Base-by-base conservation (phyloP, 768 basidiomycete genomes). In the Pleurotus cornucopiae region DNA sequence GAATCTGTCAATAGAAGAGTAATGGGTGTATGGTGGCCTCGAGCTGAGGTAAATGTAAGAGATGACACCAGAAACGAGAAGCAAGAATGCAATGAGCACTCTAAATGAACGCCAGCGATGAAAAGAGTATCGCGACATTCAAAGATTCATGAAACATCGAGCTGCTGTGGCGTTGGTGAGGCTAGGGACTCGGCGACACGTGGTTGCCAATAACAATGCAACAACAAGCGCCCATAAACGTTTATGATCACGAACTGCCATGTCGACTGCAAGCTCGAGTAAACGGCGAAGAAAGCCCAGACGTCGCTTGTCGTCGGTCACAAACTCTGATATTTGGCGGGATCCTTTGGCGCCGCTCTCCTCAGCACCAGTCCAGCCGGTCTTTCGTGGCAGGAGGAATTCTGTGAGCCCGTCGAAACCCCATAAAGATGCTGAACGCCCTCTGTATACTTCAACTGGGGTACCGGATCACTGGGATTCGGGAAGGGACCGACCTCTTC, bases 11-110 rank as follows among this genome's bases (percentile, higher is more conserved):
- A 76, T 61, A 21, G 57, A 40, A 16, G 63, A 58, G 64, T 80
- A 78, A n/a, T 76, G 61, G 20, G 63, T 61, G 57, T 71, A 71
- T 7, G 77, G 71, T 13, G 77, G 76, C 58, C 67, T 66, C 58
- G 60, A 68, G 41, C 62, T 66, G 52, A 71, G 60, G 58, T 71
- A 76, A 1, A 71, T 34, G 57, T 73, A 76, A 12, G 64, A 67
- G 23, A 66, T 51, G 41, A 69, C 34, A 5, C 67, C n/a, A 41
- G 60, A 62, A 30, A 49, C 37, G 14, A 59, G 49, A 1, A 66
- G 18, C 18, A 61, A 6, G 18, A 62, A 18, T 13, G 53, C 56
- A 11, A 66, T 43, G 25, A 60, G 47, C 30, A 56, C 45, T 26
- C 66, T 61, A 53, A 67, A 55, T 14, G 63, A 56, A 26, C 67